A percentile compares a stretch with the other conserved stretches of the same genome.
Evolutionary conservation across 73 alveolate genomes (phyloP).

Genomic region (Symbiodinium natans): DNA sequence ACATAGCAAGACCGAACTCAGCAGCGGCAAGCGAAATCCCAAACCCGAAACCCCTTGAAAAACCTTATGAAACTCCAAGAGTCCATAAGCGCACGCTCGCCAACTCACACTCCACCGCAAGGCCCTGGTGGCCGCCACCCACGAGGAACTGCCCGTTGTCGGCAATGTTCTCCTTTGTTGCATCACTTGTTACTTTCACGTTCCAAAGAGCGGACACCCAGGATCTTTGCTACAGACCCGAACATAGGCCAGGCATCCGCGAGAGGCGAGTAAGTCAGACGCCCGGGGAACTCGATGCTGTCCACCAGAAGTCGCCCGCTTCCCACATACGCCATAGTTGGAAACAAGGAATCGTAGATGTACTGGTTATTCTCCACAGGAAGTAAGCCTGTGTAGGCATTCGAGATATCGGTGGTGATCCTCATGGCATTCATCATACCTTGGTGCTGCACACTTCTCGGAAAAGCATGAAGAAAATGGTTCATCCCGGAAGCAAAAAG

Average conservation of each 20-base stretch:
- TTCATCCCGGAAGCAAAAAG: no score
- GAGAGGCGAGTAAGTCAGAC: conserved; percentile 52
- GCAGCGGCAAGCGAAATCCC: background rate
- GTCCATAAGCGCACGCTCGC: conserved; percentile 66
- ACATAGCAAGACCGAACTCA: background rate
- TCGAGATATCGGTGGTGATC: conserved; percentile 20
- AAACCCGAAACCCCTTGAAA: no score
- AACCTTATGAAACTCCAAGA: no score
- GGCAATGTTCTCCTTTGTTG: conserved; percentile 45
- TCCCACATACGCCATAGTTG: conserved; percentile 59
- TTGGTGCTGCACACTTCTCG: no score
- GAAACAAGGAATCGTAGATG: conserved; percentile 41
- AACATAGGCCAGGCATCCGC: conserved; percentile 7
- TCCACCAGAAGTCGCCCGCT: conserved; percentile 43
- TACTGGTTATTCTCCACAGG: conserved; percentile 42
- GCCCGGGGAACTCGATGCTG: conserved; percentile 43
- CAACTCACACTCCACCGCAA: conserved; percentile 71
- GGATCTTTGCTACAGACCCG: no score
- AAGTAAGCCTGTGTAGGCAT: conserved; percentile 37
- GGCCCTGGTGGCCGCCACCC: conserved; percentile 85
- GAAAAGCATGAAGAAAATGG: no score
- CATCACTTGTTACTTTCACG: no score
- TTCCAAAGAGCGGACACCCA: no score
- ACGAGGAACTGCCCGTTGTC: conserved; percentile 82
- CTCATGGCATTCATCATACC: conserved; percentile 68